Base-by-base conservation (phyloP, 495 filamentous ascomycete species). In the Beverwykella pulmonaria region DNA sequence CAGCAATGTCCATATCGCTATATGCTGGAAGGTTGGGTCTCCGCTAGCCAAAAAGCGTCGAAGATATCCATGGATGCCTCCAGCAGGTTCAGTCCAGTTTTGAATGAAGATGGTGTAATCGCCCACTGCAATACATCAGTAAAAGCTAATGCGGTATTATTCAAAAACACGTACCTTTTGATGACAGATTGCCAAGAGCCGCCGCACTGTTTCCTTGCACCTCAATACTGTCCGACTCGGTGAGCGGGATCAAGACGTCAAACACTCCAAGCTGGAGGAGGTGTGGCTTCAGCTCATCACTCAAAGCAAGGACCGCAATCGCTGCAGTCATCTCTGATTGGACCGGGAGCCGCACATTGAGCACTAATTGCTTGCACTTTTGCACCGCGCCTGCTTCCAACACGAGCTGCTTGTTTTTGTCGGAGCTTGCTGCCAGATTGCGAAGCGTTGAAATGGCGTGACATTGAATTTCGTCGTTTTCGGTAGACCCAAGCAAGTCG, bases 271-370 rank as follows among this genome's bases (percentile, higher is more conserved):
- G 83, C 59, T 89, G 90, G n/a, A 98, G 81, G 9, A 98, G 83
- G 73, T 95, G 88, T 1, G 89, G 87, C 75, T 98, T 98, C 48
- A 98, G 84, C 57, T 98, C 94, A 73, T 98, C 94, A 72, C 92
- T 97, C 63, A 98, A 79, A 20, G 94, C 94, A 56, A 98, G 82
- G n/a, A 98, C 94, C 48, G 94, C 94, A 75, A 98, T 98, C 2
- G 94, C 94, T 27, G 94, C 94, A 25, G 94, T 98, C 94, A 98
- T 98, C 77, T 98, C 94, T 22, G 92, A 97, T 73, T 98, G 94
- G 5, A 98, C 94, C 41, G 88, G 93, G 50, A 98, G 83, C 0
- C 95, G 92, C 26, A 98, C 94, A 47, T 95, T 87, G 14, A 98
- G 82, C 20, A 98, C 93, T 44, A 98, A 83, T 71, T 97, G 90